phyloP scores from a whole-genome alignment of 1,284 basidiomycete species.

The Fomitopsis palustris region DNA sequence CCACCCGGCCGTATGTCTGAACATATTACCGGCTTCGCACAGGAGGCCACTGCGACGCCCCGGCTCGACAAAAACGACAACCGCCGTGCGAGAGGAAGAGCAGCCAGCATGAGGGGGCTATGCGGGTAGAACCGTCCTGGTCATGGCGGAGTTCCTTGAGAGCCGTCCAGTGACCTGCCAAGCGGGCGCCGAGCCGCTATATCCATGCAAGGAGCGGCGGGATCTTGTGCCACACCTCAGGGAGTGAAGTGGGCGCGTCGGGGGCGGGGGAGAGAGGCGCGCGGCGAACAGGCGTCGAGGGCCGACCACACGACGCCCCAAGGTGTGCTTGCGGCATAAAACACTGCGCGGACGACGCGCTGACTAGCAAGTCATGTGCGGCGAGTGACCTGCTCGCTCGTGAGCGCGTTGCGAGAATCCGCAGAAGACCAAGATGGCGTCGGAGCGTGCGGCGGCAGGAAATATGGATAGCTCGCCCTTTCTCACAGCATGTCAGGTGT shows the following conservation, averaged over 20 bases:
- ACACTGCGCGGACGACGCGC: not conserved
- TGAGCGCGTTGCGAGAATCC: not conserved
- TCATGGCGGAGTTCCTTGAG: not conserved
- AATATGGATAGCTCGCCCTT: not conserved
- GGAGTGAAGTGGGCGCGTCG: not conserved
- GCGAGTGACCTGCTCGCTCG: not conserved
- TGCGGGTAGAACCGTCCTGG: not conserved
- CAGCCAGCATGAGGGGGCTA: not conserved
- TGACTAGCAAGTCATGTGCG: conserved; percentile 1
- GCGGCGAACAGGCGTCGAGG: not conserved
- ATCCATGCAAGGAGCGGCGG: not conserved
- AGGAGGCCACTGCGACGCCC: not conserved
- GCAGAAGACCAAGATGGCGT: not conserved
- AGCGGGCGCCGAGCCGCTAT: not conserved
- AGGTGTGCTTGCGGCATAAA: not conserved
- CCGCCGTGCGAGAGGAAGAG: conserved; percentile 2
- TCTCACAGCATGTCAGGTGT: not conserved
- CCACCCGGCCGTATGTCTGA: not conserved
- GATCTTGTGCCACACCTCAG: not conserved
- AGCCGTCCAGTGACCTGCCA: conserved; percentile 1
- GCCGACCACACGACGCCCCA: not conserved
- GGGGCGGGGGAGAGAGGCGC: not conserved
- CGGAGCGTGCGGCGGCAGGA: not conserved
- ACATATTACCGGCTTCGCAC: not conserved
- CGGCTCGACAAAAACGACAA: not conserved